Base-by-base conservation (phyloP, 495 filamentous ascomycete species). In the Sporormia fimetaria region DNA sequence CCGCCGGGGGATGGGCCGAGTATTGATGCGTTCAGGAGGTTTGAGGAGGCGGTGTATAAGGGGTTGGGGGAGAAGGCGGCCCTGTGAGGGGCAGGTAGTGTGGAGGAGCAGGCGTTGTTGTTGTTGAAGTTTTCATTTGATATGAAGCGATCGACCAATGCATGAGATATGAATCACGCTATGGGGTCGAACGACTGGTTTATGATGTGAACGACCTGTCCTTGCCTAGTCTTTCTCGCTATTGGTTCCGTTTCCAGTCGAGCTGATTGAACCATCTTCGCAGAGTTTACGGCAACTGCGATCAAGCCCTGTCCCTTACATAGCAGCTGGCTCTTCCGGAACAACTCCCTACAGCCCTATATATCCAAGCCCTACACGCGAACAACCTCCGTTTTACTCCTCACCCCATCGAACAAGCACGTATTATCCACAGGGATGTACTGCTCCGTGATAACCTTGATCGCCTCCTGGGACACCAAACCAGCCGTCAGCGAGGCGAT, bases 391-490 rank as follows among this genome's bases (percentile, higher is more conserved):
- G 71, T 81, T 61, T 76, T 78, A 62, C 87, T 92, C 42, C 59
- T 65, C 16, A 94, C 79, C 31, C 90, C 90, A 66, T 96, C 87
- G 57, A 92, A 94, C 39, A 96, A 67, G 58, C 85, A 88, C 7
- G 82, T 88, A 59, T 94, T 90, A 55, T 95, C 86, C 39, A 94
- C 74, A 12, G 90, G 90, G 9, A 94, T 73, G 67, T 99, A 99
- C 69, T 99, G 90, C 61, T 84, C 78, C 33, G 90, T 99, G 44
- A 96, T 70, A 20, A 94, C 78, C 69, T 99, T 99, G 58, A 96
- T 86, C 21, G 85, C 73, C 67, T 99, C 90, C 63, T 99, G 90
- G 21, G 87, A 84, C 17, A 92, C 81, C 63, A 99, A 78, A 0
- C 90, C 92, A 14, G 92, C 90, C 6, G 80, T 81, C 33, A 96